Evolutionary conservation across 2,329 filamentous ascomycete genomes (phyloP).

Genomic region (Calonectria hongkongensis): DNA sequence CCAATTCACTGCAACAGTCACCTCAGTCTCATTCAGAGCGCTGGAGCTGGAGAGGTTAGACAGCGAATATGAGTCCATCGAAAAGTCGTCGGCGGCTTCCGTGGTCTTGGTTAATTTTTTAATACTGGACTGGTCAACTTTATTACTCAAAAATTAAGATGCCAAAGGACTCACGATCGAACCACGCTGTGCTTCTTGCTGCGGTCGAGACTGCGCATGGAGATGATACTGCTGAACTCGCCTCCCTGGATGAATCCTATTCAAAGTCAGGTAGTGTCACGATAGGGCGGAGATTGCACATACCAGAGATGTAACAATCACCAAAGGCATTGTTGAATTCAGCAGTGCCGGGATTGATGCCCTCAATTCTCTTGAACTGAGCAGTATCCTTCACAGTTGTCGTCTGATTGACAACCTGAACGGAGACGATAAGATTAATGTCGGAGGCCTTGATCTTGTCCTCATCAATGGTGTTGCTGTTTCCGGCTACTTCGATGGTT

Average conservation of each 20-base stretch:
- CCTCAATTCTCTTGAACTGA: not conserved
- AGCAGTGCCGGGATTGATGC: not conserved
- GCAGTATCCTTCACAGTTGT: not conserved
- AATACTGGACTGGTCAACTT: not conserved
- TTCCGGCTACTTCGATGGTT: slow-evolving; percentile 5
- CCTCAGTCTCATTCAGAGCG: not conserved
- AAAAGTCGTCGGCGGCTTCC: not conserved
- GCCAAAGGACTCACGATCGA: not conserved
- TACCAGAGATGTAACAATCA: slow-evolving; percentile 5
- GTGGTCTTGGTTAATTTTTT: not conserved
- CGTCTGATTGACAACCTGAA: not conserved
- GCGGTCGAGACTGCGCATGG: not conserved
- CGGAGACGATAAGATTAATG: not conserved
- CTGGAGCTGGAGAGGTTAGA: not conserved
- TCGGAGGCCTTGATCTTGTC: slow-evolving; percentile 1
- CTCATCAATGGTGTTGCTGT: slow-evolving; percentile 1
- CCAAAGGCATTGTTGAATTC: slow-evolving; percentile 1
- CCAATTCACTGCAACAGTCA: not conserved
- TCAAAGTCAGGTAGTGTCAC: not conserved
- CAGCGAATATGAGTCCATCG: not conserved
- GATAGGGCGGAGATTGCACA: not conserved
- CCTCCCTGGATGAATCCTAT: not conserved
- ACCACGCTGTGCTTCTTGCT: not conserved
- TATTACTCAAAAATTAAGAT: not conserved
- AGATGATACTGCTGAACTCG: slow-evolving; percentile 1